Percentiles rank a stretch among this genome's conserved stretches.
These are phyloP conservation scores for Nakazawaea wyomingensis DNA, from an alignment of 805 yeast genomes.

Conservation along the genomic window DNA sequence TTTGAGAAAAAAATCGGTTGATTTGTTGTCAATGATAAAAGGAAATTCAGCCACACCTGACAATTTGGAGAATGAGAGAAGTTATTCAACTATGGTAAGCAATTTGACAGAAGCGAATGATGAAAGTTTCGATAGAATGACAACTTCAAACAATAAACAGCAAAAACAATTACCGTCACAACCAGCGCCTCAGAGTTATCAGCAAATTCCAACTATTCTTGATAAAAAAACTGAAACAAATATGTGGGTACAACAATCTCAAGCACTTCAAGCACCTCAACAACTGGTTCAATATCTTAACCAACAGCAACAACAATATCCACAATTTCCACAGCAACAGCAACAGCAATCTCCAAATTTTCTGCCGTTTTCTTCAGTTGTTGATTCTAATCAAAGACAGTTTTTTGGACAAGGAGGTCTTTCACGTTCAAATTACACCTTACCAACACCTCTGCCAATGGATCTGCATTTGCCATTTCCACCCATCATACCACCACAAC, in stretches of 20 bases:
- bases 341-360: slow-evolving; percentile 19
- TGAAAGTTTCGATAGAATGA: neutral
- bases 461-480: no score
- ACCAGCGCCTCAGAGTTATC: neutral
- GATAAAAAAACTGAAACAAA: neutral
- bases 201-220: neutral
- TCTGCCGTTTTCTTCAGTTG: neutral
- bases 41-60: neutral
- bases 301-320: slow-evolving; percentile 14
- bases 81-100: slow-evolving; percentile 3
- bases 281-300: slow-evolving; percentile 1
- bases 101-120: slow-evolving; percentile 4
- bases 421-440: no score
- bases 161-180: neutral
- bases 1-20: neutral
- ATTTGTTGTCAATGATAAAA: neutral
- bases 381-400: neutral
- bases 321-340: slow-evolving; percentile 13
- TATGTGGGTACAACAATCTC: neutral
- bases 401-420: no score
- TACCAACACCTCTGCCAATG: no score
- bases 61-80: neutral
- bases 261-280: neutral
- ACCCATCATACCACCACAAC: no score
- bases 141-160: neutral